phyloP scores from a whole-genome alignment of 768 basidiomycete genomes.

The Xanthoconium purpureum region DNA sequence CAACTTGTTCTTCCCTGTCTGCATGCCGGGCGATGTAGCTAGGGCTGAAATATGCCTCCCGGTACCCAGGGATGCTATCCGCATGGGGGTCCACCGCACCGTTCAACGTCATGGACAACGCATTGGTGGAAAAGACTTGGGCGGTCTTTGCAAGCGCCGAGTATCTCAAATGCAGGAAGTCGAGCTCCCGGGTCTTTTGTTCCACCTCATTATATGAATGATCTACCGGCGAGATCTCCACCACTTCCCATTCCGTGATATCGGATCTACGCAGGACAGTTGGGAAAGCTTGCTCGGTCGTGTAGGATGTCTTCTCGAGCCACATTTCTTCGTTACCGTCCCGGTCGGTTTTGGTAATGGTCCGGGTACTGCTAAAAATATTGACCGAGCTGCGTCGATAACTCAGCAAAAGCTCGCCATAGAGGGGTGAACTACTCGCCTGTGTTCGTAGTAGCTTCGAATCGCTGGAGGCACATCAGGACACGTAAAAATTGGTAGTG shows the following conservation, averaged over 20 bases:
- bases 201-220: constrained; percentile 80
- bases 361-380: constrained; percentile 73
- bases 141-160: constrained; percentile 74
- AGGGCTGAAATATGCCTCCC: constrained; percentile 69
- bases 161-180: constrained; percentile 65
- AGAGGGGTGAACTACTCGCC: constrained; percentile 40
- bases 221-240: constrained; percentile 84
- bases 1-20: constrained; percentile 65
- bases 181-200: constrained; percentile 74
- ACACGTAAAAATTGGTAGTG: constrained; percentile 75
- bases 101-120: constrained; percentile 84
- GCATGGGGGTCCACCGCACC: constrained; percentile 78
- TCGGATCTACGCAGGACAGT: constrained; percentile 90
- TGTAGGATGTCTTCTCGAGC: constrained; percentile 86
- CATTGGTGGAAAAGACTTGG: constrained; percentile 72
- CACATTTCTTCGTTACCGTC: constrained; percentile 75
- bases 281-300: constrained; percentile 86
- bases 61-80: constrained; percentile 73
- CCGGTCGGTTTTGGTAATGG: constrained; percentile 57
- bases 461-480: constrained; percentile 80
- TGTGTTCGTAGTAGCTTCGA: constrained; percentile 84
- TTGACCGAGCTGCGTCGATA: constrained; percentile 65
- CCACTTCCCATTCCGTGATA: constrained; percentile 62
- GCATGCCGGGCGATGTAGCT: constrained; percentile 68
- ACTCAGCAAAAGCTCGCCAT: not conserved